Percentiles rank a stretch among this genome's conserved stretches.
These are phyloP conservation scores for Ophiostoma ulmi DNA, from an alignment of 2,329 filamentous ascomycete genomes.

Conservation along the genomic window DNA sequence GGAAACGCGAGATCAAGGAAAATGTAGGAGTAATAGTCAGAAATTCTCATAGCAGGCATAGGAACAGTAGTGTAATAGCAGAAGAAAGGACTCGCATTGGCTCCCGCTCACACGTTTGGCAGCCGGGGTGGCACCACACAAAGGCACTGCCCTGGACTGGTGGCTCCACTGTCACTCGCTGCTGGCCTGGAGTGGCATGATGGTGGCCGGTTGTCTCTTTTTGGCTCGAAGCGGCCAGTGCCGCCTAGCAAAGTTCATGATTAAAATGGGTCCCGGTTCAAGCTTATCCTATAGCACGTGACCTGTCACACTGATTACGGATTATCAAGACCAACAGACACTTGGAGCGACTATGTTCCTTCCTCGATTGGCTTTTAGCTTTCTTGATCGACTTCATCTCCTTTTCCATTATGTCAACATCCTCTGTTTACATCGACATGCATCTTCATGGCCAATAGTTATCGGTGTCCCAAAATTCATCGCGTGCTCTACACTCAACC, in stretches of 20 bases:
- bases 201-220: conserved; percentile 20
- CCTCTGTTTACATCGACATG: too few relatives aligned
- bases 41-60: not conserved
- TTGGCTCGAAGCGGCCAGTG: not conserved
- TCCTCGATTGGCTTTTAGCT: not conserved
- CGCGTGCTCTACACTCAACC: not conserved
- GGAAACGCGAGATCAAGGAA: conserved; percentile 23
- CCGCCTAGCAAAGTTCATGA: conserved; percentile 3
- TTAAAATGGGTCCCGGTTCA: not conserved
- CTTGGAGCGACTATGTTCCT: not conserved
- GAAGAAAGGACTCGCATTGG: conserved; percentile 12
- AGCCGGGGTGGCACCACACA: conserved; percentile 20
- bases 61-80: not conserved
- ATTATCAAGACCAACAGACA: not conserved
- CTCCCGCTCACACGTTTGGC: not conserved
- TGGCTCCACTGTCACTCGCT: conserved; percentile 19
- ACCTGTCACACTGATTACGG: not conserved
- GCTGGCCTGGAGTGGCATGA: conserved; percentile 20
- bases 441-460: too few relatives aligned
- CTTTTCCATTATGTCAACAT: not conserved
- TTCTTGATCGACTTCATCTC: not conserved
- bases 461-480: too few relatives aligned
- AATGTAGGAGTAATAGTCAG: conserved; percentile 11
- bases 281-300: not conserved
- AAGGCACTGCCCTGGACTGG: conserved; percentile 11